Conservation (phyloP, 1,284 basidiomycete species). For the Kwoniella shivajii region DNA sequence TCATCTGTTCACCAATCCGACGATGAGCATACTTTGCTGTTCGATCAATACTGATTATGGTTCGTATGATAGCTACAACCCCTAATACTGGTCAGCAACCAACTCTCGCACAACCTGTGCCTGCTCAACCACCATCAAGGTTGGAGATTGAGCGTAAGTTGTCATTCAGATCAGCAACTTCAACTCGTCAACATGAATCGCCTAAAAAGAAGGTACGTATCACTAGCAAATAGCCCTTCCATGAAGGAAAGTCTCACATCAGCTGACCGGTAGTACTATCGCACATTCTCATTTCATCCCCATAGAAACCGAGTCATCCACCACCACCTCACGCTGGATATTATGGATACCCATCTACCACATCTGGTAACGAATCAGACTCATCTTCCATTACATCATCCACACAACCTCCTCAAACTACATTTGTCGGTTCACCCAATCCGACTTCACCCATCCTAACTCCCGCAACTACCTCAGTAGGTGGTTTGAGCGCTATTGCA, state of each 20-base stretch:
- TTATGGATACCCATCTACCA: slow-evolving; percentile 4
- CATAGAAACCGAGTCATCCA: slow-evolving; percentile 22
- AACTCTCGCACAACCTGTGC: slow-evolving; percentile 8
- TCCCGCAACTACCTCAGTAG: slow-evolving; percentile 26
- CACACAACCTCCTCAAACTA: slow-evolving; percentile 51
- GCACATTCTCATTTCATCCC: too few relatives aligned
- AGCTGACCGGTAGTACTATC: not conserved
- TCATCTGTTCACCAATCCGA: not conserved
- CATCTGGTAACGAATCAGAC: slow-evolving; percentile 79
- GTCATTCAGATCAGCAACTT: slow-evolving; percentile 63
- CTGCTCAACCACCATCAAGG: slow-evolving; percentile 72
- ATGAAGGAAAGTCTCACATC: too few relatives aligned
- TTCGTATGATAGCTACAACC: too few relatives aligned
- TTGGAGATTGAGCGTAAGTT: slow-evolving; percentile 86
- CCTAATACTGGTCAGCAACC: not conserved
- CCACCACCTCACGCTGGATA: slow-evolving; percentile 5
- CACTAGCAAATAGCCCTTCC: too few relatives aligned
- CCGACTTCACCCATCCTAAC: slow-evolving; percentile 29
- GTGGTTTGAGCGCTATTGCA: slow-evolving; percentile 40
- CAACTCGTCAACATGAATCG: slow-evolving; percentile 21
- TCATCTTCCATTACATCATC: slow-evolving; percentile 69
- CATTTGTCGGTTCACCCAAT: slow-evolving; percentile 28
- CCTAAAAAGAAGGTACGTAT: slow-evolving; percentile 34
- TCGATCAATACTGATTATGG: too few relatives aligned
- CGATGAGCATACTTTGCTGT: too few relatives aligned